Conservation (phyloP, 495 filamentous ascomycete species). For the Opeltia flavorubescens region DNA sequence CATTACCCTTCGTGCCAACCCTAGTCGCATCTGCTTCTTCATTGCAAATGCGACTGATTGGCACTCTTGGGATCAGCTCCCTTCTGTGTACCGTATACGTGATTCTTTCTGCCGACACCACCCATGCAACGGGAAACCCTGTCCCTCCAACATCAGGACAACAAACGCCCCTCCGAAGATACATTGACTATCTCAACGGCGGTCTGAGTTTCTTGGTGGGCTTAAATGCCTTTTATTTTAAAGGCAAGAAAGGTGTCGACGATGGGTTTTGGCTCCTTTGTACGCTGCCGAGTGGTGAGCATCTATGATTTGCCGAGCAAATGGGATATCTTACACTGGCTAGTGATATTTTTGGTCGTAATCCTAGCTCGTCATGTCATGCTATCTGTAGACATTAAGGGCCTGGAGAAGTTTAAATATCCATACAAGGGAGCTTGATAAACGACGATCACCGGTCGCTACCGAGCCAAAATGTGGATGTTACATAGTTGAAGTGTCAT, state of each 20-base stretch:
- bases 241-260: constrained; percentile 6
- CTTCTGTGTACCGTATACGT: constrained; percentile 44
- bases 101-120: constrained; percentile 23
- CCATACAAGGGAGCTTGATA: constrained; percentile 37
- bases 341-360: constrained; percentile 26
- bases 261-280: constrained; percentile 17
- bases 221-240: constrained; percentile 10
- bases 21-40: constrained; percentile 25
- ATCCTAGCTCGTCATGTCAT: constrained; percentile 26
- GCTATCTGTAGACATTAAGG: constrained; percentile 29
- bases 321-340: not conserved
- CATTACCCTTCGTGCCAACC: constrained; percentile 36
- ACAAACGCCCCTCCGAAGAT: constrained; percentile 7
- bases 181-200: constrained; percentile 13
- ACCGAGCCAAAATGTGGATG: too few species aligned
- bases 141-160: not conserved
- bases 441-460: too few species aligned
- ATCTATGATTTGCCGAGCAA: constrained; percentile 8
- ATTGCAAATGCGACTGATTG: constrained; percentile 24
- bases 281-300: constrained; percentile 13
- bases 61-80: constrained; percentile 44
- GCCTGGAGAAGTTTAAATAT: constrained; percentile 35
- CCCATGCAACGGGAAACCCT: too few species aligned
- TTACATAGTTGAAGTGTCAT: too few species aligned
- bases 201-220: constrained; percentile 10